These are phyloP conservation scores for Metschnikowia rubicola DNA, from an alignment of 805 yeast genomes.

Conservation along the genomic window DNA sequence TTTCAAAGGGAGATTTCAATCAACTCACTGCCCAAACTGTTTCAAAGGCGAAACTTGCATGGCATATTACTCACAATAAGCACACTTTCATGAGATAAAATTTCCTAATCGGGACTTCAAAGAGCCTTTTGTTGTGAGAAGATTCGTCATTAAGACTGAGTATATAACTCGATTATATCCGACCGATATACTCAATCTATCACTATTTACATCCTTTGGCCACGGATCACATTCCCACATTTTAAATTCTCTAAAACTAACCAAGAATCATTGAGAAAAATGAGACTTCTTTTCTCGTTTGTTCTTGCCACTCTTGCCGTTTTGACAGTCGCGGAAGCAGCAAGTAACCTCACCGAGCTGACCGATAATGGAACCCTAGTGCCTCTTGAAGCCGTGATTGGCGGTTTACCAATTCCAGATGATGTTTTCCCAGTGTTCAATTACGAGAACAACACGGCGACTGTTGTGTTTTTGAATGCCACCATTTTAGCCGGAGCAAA, in stretches of 20 bases:
- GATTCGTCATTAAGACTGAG: not conserved
- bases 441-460: constrained; percentile 6
- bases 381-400: constrained; percentile 15
- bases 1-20: constrained; percentile 6
- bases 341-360: not conserved
- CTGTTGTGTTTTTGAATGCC: constrained; percentile 14
- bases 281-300: constrained; percentile 14
- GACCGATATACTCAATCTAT: not conserved
- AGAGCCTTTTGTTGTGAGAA: not conserved
- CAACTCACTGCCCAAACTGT: not conserved
- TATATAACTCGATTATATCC: not conserved
- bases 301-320: constrained; percentile 9
- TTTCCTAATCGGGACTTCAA: constrained; percentile 6
- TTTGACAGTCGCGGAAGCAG: constrained; percentile 10
- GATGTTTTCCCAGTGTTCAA: constrained; percentile 12
- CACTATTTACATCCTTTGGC: not conserved
- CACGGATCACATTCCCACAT: not conserved
- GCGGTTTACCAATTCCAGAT: constrained; percentile 8
- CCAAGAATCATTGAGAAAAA: not conserved
- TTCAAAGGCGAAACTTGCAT: not conserved
- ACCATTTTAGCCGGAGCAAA: constrained; percentile 16
- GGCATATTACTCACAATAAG: not conserved
- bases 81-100: not conserved
- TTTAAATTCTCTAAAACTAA: not conserved
- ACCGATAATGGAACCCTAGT: constrained; percentile 1